A percentile compares a stretch with the other conserved stretches of the same genome.
These are phyloP conservation scores for Ogataea wickerhamii DNA, from an alignment of 805 yeast species.

Conservation along the genomic window DNA sequence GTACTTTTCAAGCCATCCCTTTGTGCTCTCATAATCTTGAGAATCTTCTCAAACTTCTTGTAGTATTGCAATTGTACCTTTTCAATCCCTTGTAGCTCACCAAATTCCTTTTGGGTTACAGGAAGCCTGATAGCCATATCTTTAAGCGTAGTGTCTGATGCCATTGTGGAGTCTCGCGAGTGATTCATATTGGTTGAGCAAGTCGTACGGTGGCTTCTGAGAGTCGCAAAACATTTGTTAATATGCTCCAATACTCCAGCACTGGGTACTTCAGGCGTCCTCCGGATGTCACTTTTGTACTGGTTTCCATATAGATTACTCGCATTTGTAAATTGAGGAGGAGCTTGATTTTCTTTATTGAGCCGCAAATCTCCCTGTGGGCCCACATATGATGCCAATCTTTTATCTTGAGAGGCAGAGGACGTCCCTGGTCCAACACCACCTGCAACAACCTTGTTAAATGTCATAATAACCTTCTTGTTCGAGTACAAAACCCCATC, in stretches of 20 bases:
- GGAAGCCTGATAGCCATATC: slow-evolving; percentile 59
- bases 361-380: not conserved
- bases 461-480: slow-evolving; percentile 49
- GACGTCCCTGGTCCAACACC: slow-evolving; percentile 1
- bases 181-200: slow-evolving; percentile 40
- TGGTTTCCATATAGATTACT: slow-evolving; percentile 10
- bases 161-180: slow-evolving; percentile 32
- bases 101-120: slow-evolving; percentile 43
- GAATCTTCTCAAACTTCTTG: slow-evolving; percentile 20
- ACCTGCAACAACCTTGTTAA: slow-evolving; percentile 29
- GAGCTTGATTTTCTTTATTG: slow-evolving; percentile 22
- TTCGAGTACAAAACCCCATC: slow-evolving; percentile 37
- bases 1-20: slow-evolving; percentile 9
- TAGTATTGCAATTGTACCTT: slow-evolving; percentile 29
- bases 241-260: slow-evolving; percentile 28
- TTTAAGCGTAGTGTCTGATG: slow-evolving; percentile 40
- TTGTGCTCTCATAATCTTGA: slow-evolving; percentile 23
- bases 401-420: not conserved
- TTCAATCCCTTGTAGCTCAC: slow-evolving; percentile 35
- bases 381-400: not conserved
- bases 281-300: not conserved
- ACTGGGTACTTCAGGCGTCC: slow-evolving; percentile 6
- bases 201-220: slow-evolving; percentile 41
- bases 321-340: slow-evolving; percentile 18
- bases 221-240: slow-evolving; percentile 27